Percentiles rank a stretch among this genome's conserved stretches.
Evolutionary conservation across 2,329 filamentous ascomycete species (phyloP).

Genomic region (Fusarium sp.): DNA sequence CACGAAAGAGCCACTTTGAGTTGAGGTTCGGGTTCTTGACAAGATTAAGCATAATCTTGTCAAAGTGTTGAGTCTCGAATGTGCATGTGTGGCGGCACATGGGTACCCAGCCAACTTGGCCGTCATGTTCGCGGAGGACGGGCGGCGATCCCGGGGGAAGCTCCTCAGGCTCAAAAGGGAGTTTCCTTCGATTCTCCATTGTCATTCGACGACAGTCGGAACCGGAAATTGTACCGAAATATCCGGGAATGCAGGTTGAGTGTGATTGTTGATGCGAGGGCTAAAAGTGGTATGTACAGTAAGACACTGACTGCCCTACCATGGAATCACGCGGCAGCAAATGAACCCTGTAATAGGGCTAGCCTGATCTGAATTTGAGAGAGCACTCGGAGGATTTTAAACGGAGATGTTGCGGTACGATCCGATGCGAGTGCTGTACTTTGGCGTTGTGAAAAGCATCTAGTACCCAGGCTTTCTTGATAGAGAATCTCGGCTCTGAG

Average conservation of each 20-base stretch:
- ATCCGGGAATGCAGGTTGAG: slow-evolving; percentile 9
- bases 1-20: slow-evolving; percentile 80
- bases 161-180: slow-evolving; percentile 48
- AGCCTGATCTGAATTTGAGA: background rate
- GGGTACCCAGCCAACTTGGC: slow-evolving; percentile 60
- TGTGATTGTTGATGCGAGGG: slow-evolving; percentile 1
- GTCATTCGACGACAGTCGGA: slow-evolving; percentile 11
- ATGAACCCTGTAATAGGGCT: background rate
- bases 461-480: background rate
- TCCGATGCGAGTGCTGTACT: background rate
- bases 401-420: background rate
- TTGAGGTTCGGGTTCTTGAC: slow-evolving; percentile 84
- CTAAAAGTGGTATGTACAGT: slow-evolving; percentile 5
- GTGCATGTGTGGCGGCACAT: slow-evolving; percentile 67
- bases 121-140: slow-evolving; percentile 44
- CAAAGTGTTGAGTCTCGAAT: slow-evolving; percentile 73
- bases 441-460: no score
- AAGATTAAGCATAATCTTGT: slow-evolving; percentile 76
- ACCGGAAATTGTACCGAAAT: slow-evolving; percentile 6
- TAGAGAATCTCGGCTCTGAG: slow-evolving; percentile 11
- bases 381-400: background rate
- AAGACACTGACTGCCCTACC: slow-evolving; percentile 10
- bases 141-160: slow-evolving; percentile 42
- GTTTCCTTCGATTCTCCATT: slow-evolving; percentile 35
- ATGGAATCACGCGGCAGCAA: background rate